Percentiles rank a stretch among this genome's conserved stretches.
These are phyloP conservation scores for Phytophthora cactorum DNA, from an alignment of 352 stramenopile species.

Conservation along the genomic window DNA sequence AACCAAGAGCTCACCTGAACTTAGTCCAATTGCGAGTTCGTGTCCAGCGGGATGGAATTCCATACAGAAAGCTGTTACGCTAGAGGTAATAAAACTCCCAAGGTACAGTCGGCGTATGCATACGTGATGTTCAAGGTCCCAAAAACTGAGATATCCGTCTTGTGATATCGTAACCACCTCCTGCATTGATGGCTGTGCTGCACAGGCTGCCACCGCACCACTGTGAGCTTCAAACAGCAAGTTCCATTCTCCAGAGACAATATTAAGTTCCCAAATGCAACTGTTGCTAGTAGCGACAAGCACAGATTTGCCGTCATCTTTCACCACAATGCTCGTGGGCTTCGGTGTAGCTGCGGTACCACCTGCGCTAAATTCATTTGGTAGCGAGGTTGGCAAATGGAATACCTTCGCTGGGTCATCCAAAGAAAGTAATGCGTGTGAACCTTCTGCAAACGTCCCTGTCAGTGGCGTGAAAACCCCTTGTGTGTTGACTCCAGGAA, in stretches of 20 bases:
- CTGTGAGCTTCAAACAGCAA: constrained; percentile 62
- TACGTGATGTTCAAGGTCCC: constrained; percentile 51
- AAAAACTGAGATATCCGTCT: constrained; percentile 61
- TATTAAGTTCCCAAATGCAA: constrained; percentile 69
- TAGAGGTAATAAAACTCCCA: constrained; percentile 23
- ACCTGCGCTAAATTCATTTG: constrained; percentile 33
- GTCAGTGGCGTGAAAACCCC: constrained; percentile 59
- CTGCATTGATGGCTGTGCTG: constrained; percentile 48
- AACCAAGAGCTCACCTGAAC: constrained; percentile 58
- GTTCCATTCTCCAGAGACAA: constrained; percentile 50
- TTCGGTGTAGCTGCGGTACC: constrained; percentile 30
- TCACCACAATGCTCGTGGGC: constrained; percentile 64
- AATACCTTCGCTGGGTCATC: constrained; percentile 48
- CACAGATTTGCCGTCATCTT: constrained; percentile 55
- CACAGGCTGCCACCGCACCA: constrained; percentile 40
- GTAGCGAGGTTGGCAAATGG: constrained; percentile 41
- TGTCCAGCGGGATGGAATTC: constrained; percentile 61
- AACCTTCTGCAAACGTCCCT: constrained; percentile 58
- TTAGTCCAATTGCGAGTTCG: constrained; percentile 61
- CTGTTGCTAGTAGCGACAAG: constrained; percentile 65
- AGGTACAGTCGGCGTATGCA: constrained; percentile 48
- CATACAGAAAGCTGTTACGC: constrained; percentile 51
- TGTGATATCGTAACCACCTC: constrained; percentile 57
- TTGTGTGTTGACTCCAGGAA: constrained; percentile 65
- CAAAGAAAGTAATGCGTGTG: constrained; percentile 43